A percentile compares a stretch with the other conserved stretches of the same genome.
Evolutionary conservation across 805 yeast species (phyloP).

Genomic region (Suhomyces emberorum): DNA sequence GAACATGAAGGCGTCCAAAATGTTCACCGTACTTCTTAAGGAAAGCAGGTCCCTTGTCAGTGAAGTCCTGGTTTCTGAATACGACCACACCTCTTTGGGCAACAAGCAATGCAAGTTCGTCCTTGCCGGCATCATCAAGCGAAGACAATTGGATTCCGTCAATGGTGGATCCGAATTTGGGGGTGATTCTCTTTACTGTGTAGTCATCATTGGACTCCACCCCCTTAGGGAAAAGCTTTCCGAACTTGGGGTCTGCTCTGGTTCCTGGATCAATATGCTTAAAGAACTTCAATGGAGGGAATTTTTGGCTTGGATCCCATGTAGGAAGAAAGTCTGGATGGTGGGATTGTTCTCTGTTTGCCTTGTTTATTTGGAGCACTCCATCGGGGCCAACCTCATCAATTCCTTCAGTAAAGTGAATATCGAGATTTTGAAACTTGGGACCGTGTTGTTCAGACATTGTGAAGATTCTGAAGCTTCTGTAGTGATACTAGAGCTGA

Average conservation of each 20-base stretch:
- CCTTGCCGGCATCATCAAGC: conserved; percentile 52
- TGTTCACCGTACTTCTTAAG: conserved; percentile 55
- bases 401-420: conserved; percentile 50
- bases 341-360: conserved; percentile 28
- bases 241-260: conserved; percentile 57
- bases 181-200: conserved; percentile 48
- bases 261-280: conserved; percentile 62
- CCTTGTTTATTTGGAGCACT: conserved; percentile 43
- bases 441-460: conserved; percentile 18
- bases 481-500: too few relatives aligned
- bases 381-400: conserved; percentile 51
- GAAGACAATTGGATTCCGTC: conserved; percentile 57
- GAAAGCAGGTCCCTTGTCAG: conserved; percentile 45
- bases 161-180: conserved; percentile 68
- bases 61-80: conserved; percentile 65
- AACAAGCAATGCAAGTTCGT: conserved; percentile 65
- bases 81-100: conserved; percentile 70
- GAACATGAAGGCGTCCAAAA: conserved; percentile 70
- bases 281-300: conserved; percentile 51
- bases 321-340: conserved; percentile 64
- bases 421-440: conserved; percentile 37
- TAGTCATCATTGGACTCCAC: conserved; percentile 15
- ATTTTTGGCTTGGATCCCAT: conserved; percentile 60
- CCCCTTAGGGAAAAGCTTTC: conserved; percentile 46
- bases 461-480: too few relatives aligned